Evolutionary conservation across 2,329 filamentous ascomycete species (phyloP).

Genomic region (Didymosphaeria variabile): DNA sequence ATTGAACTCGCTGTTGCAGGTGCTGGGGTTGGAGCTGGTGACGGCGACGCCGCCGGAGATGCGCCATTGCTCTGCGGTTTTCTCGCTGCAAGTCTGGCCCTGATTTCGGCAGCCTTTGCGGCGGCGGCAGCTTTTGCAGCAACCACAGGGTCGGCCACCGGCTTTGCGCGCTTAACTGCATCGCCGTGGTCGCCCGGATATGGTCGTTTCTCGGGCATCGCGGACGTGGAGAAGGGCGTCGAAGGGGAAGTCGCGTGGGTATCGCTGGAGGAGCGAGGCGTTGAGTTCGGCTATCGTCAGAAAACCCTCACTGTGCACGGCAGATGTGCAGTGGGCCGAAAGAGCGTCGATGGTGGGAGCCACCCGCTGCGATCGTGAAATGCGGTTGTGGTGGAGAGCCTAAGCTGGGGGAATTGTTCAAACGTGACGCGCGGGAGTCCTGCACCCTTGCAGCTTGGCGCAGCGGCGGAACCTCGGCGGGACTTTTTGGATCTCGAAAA

Average conservation of each 20-base stretch:
- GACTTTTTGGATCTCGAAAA: slow-evolving; percentile 43
- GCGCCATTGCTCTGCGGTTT: slow-evolving; percentile 32
- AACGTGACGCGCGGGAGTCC: slow-evolving; percentile 24
- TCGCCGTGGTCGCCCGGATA: slow-evolving; percentile 48
- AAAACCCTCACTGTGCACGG: background rate
- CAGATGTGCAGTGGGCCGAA: background rate
- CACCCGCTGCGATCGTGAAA: background rate
- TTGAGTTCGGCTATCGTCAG: background rate
- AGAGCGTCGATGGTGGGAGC: background rate
- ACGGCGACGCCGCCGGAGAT: background rate
- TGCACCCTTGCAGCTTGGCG: slow-evolving; percentile 22
- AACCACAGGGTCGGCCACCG: slow-evolving; percentile 36
- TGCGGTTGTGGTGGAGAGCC: slow-evolving; percentile 11
- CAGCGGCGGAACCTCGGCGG: slow-evolving; percentile 36
- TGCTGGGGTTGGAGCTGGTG: background rate
- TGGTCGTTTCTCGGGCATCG: slow-evolving; percentile 55
- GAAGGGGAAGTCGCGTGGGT: slow-evolving; percentile 9
- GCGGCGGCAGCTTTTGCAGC: slow-evolving; percentile 38
- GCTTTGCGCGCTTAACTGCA: slow-evolving; percentile 52
- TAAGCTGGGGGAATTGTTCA: slow-evolving; percentile 11
- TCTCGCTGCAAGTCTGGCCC: slow-evolving; percentile 43
- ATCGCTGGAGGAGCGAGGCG: background rate
- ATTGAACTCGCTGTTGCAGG: slow-evolving; percentile 10
- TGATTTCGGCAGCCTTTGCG: slow-evolving; percentile 45
- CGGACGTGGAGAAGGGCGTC: slow-evolving; percentile 11